Conservation (phyloP, 441 rosid species). For the Adansonia madagascariensis region DNA sequence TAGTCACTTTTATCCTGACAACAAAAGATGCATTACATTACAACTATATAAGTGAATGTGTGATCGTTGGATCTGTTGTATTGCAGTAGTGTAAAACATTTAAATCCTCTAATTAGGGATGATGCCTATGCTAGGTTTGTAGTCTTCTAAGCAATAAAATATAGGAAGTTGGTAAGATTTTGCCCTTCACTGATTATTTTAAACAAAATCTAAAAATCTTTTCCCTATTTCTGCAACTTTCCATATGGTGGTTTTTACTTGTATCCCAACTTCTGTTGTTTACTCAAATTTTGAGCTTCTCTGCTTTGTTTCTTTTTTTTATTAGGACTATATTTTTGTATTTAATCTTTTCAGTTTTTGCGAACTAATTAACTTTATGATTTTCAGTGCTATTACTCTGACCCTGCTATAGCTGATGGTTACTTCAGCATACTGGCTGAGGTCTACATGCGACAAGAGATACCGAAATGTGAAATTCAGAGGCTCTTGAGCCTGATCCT, state of each 20-base stretch:
- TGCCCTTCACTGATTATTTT: not conserved
- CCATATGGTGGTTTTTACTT: not conserved
- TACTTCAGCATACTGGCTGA: slow-evolving; percentile 98
- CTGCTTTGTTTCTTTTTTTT: not conserved
- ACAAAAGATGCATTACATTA: not conserved
- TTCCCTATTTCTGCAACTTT: not conserved
- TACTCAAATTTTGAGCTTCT: not conserved
- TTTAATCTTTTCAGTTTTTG: not conserved
- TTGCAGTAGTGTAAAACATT: not conserved
- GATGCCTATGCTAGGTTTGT: not conserved
- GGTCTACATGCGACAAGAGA: slow-evolving; percentile 99
- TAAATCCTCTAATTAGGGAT: not conserved
- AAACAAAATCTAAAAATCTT: not conserved
- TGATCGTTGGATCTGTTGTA: slow-evolving; percentile 1
- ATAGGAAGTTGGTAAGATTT: slow-evolving; percentile 4
- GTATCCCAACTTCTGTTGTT: not conserved
- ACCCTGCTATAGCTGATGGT: slow-evolving; percentile 95
- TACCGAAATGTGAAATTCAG: slow-evolving; percentile 97
- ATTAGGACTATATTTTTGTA: not conserved
- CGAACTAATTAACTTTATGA: slow-evolving; percentile 21
- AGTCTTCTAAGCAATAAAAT: not conserved
- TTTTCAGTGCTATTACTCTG: slow-evolving; percentile 94
- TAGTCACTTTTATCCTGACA: slow-evolving; percentile 2
- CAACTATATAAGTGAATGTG: slow-evolving; percentile 5
- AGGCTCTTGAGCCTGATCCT: slow-evolving; percentile 95